These are phyloP conservation scores for Populus simonii DNA, from an alignment of 345 rosid genomes.

Conservation along the genomic window DNA sequence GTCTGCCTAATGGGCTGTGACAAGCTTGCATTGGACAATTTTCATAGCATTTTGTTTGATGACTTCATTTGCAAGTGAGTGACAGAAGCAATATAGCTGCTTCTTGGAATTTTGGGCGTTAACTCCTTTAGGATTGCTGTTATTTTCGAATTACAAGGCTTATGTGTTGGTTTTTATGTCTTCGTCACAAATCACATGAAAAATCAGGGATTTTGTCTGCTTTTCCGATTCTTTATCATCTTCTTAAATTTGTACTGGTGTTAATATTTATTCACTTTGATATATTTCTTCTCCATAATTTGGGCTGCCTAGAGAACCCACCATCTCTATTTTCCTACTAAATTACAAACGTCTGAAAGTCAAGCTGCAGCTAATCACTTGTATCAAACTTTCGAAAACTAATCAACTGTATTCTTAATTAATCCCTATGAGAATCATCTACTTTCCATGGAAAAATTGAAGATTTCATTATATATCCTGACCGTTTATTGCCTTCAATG, in stretches of 20 bases:
- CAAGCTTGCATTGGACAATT: neutral
- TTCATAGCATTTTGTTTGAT: neutral
- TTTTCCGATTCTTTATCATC: neutral
- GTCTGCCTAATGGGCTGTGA: neutral
- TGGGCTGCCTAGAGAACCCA: neutral
- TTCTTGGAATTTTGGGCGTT: neutral
- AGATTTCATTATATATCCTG: too few relatives aligned
- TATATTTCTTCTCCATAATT: neutral
- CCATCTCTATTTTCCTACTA: neutral
- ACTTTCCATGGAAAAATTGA: neutral
- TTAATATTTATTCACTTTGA: neutral
- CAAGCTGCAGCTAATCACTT: neutral
- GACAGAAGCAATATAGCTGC: neutral
- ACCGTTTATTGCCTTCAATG: too few relatives aligned
- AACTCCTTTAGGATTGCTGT: neutral
- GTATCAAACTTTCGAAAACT: neutral
- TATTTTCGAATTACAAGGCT: neutral
- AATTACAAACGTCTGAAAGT: neutral
- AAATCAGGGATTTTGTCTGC: neutral
- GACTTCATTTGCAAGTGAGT: neutral
- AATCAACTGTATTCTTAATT: neutral
- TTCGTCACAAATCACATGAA: neutral
- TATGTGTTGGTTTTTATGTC: neutral
- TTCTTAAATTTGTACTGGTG: neutral
- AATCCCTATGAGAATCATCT: neutral